Percentiles rank a stretch among this genome's conserved stretches.
These are phyloP conservation scores for Aspergillus spinulosporus DNA, from an alignment of 2,329 filamentous ascomycete species.

Conservation along the genomic window DNA sequence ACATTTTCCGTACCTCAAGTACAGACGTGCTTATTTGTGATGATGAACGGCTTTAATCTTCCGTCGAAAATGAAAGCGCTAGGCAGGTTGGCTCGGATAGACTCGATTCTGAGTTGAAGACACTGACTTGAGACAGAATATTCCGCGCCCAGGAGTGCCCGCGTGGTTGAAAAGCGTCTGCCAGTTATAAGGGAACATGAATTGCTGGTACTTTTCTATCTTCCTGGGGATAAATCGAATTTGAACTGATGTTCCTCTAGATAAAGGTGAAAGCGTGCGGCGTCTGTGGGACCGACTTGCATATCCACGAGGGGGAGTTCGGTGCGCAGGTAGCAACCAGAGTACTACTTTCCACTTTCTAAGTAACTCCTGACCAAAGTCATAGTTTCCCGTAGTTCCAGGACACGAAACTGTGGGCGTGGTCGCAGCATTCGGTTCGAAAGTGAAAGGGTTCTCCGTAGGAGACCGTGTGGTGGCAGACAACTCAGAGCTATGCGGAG, in stretches of 20 bases:
- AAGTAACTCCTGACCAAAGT: neutral
- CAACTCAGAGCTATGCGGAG: slow-evolving; percentile 63
- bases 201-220: neutral
- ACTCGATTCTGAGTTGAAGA: neutral
- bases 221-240: neutral
- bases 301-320: slow-evolving; percentile 67
- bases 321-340: slow-evolving; percentile 50
- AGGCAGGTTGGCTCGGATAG: neutral
- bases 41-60: slow-evolving; percentile 2
- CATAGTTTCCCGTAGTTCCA: slow-evolving; percentile 64
- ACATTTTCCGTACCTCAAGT: neutral
- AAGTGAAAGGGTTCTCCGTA: slow-evolving; percentile 61
- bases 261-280: slow-evolving; percentile 68
- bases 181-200: neutral
- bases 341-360: neutral
- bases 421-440: slow-evolving; percentile 59
- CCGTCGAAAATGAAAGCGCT: slow-evolving; percentile 2
- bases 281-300: slow-evolving; percentile 60
- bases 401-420: slow-evolving; percentile 69
- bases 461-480: slow-evolving; percentile 63
- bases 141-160: neutral
- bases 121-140: neutral
- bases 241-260: slow-evolving; percentile 26
- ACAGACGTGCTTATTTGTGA: neutral
- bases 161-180: slow-evolving; percentile 1